A percentile compares a stretch with the other conserved stretches of the same genome.
Evolutionary conservation across 1,284 basidiomycete species (phyloP).

Genomic region (Hemileia vastatrix): DNA sequence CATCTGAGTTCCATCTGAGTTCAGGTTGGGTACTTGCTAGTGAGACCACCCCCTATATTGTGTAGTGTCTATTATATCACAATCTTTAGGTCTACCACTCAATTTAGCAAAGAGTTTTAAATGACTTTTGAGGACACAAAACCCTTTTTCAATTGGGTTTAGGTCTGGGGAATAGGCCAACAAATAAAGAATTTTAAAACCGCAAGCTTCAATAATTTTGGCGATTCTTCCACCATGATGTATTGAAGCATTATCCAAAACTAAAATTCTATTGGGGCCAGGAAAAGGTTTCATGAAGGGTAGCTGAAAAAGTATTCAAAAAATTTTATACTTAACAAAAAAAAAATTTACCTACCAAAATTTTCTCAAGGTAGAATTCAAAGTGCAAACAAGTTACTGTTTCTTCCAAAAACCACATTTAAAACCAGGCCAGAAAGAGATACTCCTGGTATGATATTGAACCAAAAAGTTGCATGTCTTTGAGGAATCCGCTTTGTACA

Average conservation of each 20-base stretch:
- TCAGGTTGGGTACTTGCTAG: too few species aligned
- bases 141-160: conserved; percentile 11
- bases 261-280: not conserved
- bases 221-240: not conserved
- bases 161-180: conserved; percentile 6
- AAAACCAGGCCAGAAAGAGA: not conserved
- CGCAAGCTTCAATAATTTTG: not conserved
- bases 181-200: not conserved
- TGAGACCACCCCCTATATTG: too few species aligned
- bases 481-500: not conserved
- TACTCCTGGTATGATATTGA: conserved; percentile 1
- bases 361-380: not conserved
- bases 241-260: not conserved
- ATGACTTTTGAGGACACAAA: not conserved
- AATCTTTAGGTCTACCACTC: too few species aligned
- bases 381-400: not conserved
- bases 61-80: too few species aligned
- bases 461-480: not conserved
- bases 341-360: not conserved
- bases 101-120: too few species aligned
- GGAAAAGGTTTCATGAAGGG: not conserved
- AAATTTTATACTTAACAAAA: not conserved
- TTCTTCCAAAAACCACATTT: not conserved
- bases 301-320: not conserved
- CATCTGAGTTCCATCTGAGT: too few species aligned